Evolutionary conservation across 495 filamentous ascomycete species (phyloP).

Genomic region (Antarctomyces pellizariae): DNA sequence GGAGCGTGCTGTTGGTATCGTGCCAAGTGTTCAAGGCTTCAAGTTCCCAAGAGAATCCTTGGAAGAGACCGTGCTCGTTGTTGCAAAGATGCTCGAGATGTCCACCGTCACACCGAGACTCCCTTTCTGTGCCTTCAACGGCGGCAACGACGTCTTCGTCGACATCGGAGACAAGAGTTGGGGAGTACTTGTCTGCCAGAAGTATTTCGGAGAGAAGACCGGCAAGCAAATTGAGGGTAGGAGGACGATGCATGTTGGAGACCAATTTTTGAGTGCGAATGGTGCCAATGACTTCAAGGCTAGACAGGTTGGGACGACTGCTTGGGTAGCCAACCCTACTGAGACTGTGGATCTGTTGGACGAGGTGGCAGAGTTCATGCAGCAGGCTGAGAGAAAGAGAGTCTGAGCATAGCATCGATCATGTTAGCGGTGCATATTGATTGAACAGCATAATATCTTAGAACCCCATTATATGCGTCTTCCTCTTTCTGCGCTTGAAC

Average conservation of each 20-base stretch:
- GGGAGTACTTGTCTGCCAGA: constrained; percentile 78
- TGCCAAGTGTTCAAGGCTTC: constrained; percentile 30
- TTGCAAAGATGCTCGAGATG: constrained; percentile 75
- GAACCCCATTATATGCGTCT: too few species aligned
- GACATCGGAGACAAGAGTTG: constrained; percentile 96
- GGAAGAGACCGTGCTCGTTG: constrained; percentile 86
- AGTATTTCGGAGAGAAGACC: constrained; percentile 61
- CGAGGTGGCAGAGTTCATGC: constrained; percentile 35
- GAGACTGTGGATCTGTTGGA: constrained; percentile 81
- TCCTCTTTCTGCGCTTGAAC: too few species aligned
- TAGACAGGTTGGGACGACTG: constrained; percentile 35
- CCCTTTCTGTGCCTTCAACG: constrained; percentile 97
- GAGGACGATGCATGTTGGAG: constrained; percentile 63
- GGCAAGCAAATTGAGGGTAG: constrained; percentile 23
- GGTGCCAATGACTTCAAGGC: constrained; percentile 96
- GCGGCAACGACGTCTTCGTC: constrained; percentile 90
- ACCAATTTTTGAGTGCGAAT: constrained; percentile 89
- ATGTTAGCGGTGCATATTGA: too few species aligned
- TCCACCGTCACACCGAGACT: constrained; percentile 42
- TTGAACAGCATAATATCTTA: too few species aligned
- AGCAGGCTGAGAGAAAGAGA: background rate
- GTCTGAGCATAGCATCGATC: too few species aligned
- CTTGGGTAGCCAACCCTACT: constrained; percentile 79
- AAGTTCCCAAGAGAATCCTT: constrained; percentile 70
- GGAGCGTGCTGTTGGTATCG: constrained; percentile 79